phyloP scores from a whole-genome alignment of 805 yeast genomes.

The Candida coquimbonensis region DNA sequence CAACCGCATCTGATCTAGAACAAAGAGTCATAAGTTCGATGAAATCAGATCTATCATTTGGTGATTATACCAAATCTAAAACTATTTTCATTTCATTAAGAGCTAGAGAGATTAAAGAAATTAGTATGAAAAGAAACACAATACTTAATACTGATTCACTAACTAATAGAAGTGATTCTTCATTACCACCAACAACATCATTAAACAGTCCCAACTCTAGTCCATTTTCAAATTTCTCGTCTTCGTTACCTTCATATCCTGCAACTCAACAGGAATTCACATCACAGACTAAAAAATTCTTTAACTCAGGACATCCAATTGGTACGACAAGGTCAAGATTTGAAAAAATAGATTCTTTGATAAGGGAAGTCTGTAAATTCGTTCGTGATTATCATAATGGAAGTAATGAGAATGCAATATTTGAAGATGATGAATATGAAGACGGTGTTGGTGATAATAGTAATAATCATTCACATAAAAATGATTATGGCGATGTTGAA shows the following conservation, averaged over 20 bases:
- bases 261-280: constrained; percentile 1
- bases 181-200: neutral
- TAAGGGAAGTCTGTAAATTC: constrained; percentile 3
- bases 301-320: constrained; percentile 4
- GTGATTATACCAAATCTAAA: constrained; percentile 14
- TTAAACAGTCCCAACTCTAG: neutral
- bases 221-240: neutral
- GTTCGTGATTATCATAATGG: constrained; percentile 1
- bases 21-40: constrained; percentile 40
- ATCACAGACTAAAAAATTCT: neutral
- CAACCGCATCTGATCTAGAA: constrained; percentile 42
- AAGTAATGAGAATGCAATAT: neutral
- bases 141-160: neutral
- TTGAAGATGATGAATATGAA: neutral
- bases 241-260: too few species aligned
- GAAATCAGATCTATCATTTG: constrained; percentile 40
- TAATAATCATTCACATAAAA: neutral
- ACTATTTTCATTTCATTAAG: constrained; percentile 29
- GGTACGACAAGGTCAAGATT: neutral
- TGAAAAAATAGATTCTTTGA: constrained; percentile 1
- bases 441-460: neutral
- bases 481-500: neutral
- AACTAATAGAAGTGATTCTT: neutral
- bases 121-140: constrained; percentile 18
- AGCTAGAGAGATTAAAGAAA: constrained; percentile 31